These are phyloP conservation scores for Papiliotrema nemorosa DNA, from an alignment of 1,284 basidiomycete genomes.

Conservation along the genomic window DNA sequence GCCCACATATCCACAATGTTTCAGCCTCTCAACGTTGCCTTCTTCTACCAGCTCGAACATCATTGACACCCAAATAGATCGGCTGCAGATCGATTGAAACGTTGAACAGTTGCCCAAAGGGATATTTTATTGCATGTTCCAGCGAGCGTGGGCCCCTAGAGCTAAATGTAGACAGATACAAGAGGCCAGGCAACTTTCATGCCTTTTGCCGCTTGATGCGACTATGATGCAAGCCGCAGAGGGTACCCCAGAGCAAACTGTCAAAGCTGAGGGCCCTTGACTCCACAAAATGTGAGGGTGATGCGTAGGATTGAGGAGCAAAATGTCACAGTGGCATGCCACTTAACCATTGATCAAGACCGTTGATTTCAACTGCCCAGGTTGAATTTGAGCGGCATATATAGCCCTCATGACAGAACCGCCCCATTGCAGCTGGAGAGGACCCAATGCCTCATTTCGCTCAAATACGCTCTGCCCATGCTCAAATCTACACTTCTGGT, in stretches of 20 bases:
- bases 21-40: constrained; percentile 14
- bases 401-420: not conserved
- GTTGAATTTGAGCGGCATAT: not conserved
- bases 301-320: not conserved
- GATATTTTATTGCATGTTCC: constrained; percentile 7
- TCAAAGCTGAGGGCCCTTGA: not conserved
- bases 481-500: constrained; percentile 5
- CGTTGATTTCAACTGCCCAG: no score
- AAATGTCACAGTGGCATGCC: no score
- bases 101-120: not conserved
- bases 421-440: not conserved
- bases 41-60: constrained; percentile 9
- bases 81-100: constrained; percentile 2
- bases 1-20: constrained; percentile 4
- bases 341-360: no score
- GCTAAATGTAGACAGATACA: constrained; percentile 1
- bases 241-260: not conserved
- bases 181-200: constrained; percentile 7
- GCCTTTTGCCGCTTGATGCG: constrained; percentile 8
- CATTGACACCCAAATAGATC: not conserved
- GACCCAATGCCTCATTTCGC: not conserved
- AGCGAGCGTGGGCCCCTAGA: constrained; percentile 8
- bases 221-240: not conserved
- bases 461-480: constrained; percentile 7
- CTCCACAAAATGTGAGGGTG: not conserved